Conservation (phyloP, 1,284 basidiomycete genomes). For the Ustilago sp. region DNA sequence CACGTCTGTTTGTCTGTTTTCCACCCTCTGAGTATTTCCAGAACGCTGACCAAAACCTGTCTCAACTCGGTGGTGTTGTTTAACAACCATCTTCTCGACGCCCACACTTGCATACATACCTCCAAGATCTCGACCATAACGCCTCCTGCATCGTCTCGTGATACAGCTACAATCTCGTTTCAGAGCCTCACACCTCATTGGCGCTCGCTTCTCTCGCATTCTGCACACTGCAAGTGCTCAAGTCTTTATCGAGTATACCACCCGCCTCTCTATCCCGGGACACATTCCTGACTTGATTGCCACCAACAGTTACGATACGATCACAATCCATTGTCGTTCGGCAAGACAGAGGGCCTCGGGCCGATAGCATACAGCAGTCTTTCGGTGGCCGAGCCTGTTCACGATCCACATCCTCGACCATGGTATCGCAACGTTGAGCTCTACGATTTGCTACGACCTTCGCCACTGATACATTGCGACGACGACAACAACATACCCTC, state of each 20-base stretch:
- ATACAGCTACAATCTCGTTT: not conserved
- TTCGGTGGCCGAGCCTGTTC: not conserved
- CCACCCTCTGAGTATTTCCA: not conserved
- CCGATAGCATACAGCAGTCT: constrained; percentile 2
- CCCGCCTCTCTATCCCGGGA: not conserved
- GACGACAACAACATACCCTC: not conserved
- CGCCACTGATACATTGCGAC: not conserved
- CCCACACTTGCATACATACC: not conserved
- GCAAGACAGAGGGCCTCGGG: not conserved
- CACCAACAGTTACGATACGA: not conserved
- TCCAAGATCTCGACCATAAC: not conserved
- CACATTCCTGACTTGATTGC: not conserved
- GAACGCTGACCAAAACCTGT: constrained; percentile 1
- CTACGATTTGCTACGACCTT: not conserved
- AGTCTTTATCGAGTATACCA: not conserved
- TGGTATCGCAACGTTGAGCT: not conserved
- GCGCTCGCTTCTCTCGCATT: not conserved
- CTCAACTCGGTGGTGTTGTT: constrained; percentile 5
- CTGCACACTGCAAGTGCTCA: not conserved
- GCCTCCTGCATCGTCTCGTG: not conserved
- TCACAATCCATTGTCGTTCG: not conserved
- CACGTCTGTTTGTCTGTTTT: constrained; percentile 1
- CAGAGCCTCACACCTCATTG: not conserved
- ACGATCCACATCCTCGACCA: not conserved
- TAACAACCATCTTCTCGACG: not conserved